These are phyloP conservation scores for Coemansia sp. DNA, from an alignment of 192 early-diverging fungal species.

Conservation along the genomic window DNA sequence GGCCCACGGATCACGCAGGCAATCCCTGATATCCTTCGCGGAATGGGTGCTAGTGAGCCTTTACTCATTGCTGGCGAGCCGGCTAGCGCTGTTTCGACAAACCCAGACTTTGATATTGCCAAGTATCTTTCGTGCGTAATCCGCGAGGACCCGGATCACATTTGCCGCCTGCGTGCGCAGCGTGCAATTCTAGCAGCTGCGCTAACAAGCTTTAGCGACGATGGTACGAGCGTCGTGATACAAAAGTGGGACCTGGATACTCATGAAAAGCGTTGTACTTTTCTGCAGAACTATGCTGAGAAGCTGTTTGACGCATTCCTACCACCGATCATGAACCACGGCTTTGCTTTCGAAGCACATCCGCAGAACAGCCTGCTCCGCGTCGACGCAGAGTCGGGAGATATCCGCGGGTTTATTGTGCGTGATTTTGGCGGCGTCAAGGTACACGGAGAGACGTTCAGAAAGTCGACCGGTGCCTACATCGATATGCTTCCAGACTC, in stretches of 20 bases:
- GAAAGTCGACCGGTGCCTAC: constrained; percentile 41
- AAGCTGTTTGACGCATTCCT: constrained; percentile 60
- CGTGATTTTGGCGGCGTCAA: constrained; percentile 73
- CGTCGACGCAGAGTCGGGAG: constrained; percentile 53
- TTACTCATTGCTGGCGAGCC: constrained; percentile 59
- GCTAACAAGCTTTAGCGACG: constrained; percentile 52
- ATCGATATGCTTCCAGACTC: constrained; percentile 59
- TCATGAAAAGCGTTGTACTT: constrained; percentile 41
- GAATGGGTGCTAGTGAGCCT: constrained; percentile 30
- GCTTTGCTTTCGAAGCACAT: constrained; percentile 69
- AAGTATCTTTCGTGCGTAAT: constrained; percentile 64
- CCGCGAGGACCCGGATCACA: constrained; percentile 55
- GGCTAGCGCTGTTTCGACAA: constrained; percentile 52
- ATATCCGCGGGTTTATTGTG: constrained; percentile 60
- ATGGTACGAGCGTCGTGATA: constrained; percentile 43
- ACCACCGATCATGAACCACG: constrained; percentile 60
- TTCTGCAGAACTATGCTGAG: constrained; percentile 53
- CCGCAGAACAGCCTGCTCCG: constrained; percentile 63
- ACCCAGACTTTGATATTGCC: constrained; percentile 60
- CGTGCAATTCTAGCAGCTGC: constrained; percentile 60
- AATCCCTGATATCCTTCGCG: constrained; percentile 48
- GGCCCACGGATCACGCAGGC: constrained; percentile 57
- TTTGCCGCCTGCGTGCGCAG: constrained; percentile 40
- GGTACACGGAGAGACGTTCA: constrained; percentile 58
- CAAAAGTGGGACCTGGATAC: constrained; percentile 55